Evolutionary conservation across 108 stramenopile genomes (phyloP).

Genomic region (Hondaea fermentalgiana): DNA sequence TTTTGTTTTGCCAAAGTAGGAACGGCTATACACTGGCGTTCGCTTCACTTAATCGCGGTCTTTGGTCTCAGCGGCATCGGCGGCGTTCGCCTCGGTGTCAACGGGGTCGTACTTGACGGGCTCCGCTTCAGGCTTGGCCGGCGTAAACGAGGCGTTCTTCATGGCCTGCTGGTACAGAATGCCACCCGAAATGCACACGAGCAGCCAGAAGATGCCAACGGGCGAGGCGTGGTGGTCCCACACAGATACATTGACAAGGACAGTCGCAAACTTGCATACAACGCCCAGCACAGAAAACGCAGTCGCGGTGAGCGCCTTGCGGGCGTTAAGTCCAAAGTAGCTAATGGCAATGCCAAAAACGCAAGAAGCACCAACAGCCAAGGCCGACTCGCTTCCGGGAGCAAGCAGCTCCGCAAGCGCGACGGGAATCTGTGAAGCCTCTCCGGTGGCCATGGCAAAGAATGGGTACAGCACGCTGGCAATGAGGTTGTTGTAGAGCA

Average conservation of each 20-base stretch:
- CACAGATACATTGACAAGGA: neutral
- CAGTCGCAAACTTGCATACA: conserved; percentile 14
- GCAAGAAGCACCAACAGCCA: neutral
- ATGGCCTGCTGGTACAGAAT: conserved; percentile 10
- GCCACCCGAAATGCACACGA: neutral
- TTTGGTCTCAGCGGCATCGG: neutral
- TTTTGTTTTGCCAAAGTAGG: no score
- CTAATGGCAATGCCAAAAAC: conserved; percentile 16
- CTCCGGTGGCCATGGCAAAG: neutral
- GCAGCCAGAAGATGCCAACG: conserved; percentile 12
- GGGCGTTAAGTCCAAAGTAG: conserved; percentile 6
- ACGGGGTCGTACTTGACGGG: neutral
- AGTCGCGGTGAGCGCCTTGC: neutral
- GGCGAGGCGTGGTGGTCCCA: conserved; percentile 15
- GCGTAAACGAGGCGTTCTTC: neutral
- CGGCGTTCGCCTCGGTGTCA: neutral
- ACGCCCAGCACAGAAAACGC: conserved; percentile 1
- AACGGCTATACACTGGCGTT: no score
- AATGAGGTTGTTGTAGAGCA: conserved; percentile 19
- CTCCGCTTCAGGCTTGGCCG: neutral
- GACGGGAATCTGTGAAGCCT: neutral
- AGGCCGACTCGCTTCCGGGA: neutral
- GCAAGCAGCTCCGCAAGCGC: neutral
- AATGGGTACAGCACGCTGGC: conserved; percentile 1
- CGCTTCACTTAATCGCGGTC: neutral